phyloP scores from a whole-genome alignment of 2,329 filamentous ascomycete species.

The Calonectria hawksworthii region DNA sequence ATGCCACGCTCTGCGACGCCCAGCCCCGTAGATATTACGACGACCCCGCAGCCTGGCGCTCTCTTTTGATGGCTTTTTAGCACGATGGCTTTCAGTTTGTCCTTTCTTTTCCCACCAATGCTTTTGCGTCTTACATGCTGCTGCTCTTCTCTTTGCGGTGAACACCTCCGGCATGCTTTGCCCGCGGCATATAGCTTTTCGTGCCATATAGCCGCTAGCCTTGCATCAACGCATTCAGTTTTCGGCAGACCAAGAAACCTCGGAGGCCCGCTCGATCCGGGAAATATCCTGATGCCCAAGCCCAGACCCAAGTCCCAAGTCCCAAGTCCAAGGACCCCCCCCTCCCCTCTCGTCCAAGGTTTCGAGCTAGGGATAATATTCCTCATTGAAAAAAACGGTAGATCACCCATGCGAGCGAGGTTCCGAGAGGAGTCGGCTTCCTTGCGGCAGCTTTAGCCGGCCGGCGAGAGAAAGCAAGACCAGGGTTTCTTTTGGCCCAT shows the following conservation, averaged over 20 bases:
- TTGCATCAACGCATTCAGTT: neutral
- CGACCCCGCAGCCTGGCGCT: no score
- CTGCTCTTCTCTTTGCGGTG: constrained; percentile 24
- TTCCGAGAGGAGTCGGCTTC: neutral
- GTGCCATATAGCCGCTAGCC: neutral
- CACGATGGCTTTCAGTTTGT: constrained; percentile 1
- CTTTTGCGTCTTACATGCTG: neutral
- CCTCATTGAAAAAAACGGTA: neutral
- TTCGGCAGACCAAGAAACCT: neutral
- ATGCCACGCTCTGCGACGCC: neutral
- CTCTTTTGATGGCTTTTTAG: no score
- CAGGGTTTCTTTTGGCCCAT: neutral
- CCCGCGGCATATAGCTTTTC: neutral
- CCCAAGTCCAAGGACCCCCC: neutral
- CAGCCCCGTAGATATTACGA: neutral
- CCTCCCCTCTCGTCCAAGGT: neutral
- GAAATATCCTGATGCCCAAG: constrained; percentile 5
- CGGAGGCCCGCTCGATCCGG: neutral
- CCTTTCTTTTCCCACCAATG: constrained; percentile 3
- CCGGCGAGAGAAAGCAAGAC: neutral
- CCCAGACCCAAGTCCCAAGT: neutral
- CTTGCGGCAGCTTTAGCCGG: neutral
- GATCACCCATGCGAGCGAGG: neutral
- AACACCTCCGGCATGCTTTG: constrained; percentile 5
- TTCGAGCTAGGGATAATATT: neutral